phyloP scores from a whole-genome alignment of 495 filamentous ascomycete genomes.

The Podospora pseudocomata region DNA sequence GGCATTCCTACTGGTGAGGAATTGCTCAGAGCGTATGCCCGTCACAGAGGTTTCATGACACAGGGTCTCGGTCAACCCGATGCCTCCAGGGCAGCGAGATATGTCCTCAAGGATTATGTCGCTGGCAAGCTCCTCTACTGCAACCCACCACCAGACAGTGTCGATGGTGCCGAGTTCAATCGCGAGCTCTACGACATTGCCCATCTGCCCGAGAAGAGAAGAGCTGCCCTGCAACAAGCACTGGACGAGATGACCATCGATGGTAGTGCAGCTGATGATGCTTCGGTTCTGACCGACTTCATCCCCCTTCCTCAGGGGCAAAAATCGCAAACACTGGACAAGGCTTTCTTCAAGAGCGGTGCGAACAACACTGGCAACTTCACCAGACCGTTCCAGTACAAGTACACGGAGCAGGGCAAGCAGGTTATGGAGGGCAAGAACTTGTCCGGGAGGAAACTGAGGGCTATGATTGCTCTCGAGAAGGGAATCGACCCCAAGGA shows the following conservation, averaged over 20 bases:
- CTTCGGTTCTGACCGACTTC: conserved; percentile 43
- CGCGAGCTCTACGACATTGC: conserved; percentile 75
- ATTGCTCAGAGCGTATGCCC: conserved; percentile 79
- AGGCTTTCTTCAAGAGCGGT: conserved; percentile 73
- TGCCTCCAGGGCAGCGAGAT: conserved; percentile 84
- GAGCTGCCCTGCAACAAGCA: conserved; percentile 52
- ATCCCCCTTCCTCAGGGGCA: conserved; percentile 50
- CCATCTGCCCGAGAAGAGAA: conserved; percentile 72
- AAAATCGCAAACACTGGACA: conserved; percentile 76
- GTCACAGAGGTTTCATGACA: conserved; percentile 83
- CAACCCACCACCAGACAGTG: conserved; percentile 75
- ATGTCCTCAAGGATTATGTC: conserved; percentile 95
- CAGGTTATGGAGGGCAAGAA: conserved; percentile 54
- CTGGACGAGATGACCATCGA: conserved; percentile 35
- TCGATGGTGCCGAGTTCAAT: conserved; percentile 78
- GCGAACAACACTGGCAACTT: conserved; percentile 62
- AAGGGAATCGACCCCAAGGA: conserved; percentile 81
- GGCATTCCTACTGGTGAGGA: conserved; percentile 86
- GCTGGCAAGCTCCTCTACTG: conserved; percentile 92
- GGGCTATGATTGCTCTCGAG: conserved; percentile 79
- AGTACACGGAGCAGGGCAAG: conserved; percentile 77
- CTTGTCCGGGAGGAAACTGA: conserved; percentile 78
- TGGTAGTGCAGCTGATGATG: conserved; percentile 36
- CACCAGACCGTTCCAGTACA: conserved; percentile 76
- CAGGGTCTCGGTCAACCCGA: conserved; percentile 86